Percentiles rank a stretch among this genome's conserved stretches.
Conservation (phyloP, 1,284 basidiomycete species). For the Lignosus rhinocerotis region DNA sequence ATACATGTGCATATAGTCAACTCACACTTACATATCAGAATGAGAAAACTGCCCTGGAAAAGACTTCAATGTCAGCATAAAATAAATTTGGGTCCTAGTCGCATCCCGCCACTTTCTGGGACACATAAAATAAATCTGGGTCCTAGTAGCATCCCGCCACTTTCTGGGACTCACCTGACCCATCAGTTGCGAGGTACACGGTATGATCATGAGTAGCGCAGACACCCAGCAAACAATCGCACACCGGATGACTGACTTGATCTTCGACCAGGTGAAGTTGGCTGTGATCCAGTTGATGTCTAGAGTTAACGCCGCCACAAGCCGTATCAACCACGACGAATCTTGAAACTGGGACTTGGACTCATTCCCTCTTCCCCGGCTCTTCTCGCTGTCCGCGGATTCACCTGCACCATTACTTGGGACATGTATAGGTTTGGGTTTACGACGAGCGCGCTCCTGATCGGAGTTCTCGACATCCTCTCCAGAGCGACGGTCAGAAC, state of each 20-base stretch:
- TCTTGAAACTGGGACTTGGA: not conserved
- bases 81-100: not conserved
- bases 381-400: not conserved
- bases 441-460: slow-evolving; percentile 7
- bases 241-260: slow-evolving; percentile 68
- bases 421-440: slow-evolving; percentile 24
- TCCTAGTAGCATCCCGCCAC: not conserved
- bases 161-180: slow-evolving; percentile 51
- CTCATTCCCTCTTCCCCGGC: not conserved
- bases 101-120: not conserved
- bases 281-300: slow-evolving; percentile 55
- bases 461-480: slow-evolving; percentile 28
- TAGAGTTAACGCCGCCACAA: slow-evolving; percentile 16
- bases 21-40: slow-evolving; percentile 54
- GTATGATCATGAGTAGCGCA: slow-evolving; percentile 64
- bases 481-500: slow-evolving; percentile 32
- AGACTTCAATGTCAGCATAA: not conserved
- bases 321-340: not conserved
- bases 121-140: too few species aligned
- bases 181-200: slow-evolving; percentile 47
- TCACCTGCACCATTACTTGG: slow-evolving; percentile 11
- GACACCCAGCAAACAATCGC: slow-evolving; percentile 66
- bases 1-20: not conserved
- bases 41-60: slow-evolving; percentile 64
- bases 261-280: slow-evolving; percentile 57